Evolutionary conservation across 2,329 filamentous ascomycete genomes (phyloP).

Genomic region (Venturia carpophila): DNA sequence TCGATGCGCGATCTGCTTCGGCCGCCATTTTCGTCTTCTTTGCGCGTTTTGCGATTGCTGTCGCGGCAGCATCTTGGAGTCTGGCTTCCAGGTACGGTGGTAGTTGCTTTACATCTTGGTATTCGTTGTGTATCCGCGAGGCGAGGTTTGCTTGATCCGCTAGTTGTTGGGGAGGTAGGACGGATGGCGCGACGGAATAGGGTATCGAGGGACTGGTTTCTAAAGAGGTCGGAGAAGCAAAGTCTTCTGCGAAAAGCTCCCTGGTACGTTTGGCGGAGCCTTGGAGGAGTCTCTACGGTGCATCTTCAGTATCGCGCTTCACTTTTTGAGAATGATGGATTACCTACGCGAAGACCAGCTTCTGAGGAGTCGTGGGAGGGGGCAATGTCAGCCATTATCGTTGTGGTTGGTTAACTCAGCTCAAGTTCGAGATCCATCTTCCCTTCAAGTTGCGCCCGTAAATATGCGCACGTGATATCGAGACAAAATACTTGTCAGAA

Average conservation of each 20-base stretch:
- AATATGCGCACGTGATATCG: not conserved
- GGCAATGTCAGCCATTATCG: constrained; percentile 7
- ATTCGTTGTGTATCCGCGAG: constrained; percentile 62
- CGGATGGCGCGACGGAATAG: constrained; percentile 37
- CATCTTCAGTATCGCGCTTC: constrained; percentile 9
- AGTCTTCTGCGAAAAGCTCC: constrained; percentile 47
- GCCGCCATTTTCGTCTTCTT: constrained; percentile 50
- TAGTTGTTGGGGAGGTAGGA: constrained; percentile 37
- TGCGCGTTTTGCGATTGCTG: constrained; percentile 49
- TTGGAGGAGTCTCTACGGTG: constrained; percentile 25
- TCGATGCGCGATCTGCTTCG: constrained; percentile 41
- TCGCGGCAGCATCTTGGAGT: constrained; percentile 54
- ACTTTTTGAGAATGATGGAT: not conserved
- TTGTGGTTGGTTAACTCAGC: not conserved
- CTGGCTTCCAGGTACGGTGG: constrained; percentile 73
- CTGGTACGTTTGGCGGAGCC: constrained; percentile 47
- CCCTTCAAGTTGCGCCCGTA: not conserved
- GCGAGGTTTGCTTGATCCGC: constrained; percentile 43
- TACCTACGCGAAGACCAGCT: constrained; percentile 8
- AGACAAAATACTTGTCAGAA: not conserved
- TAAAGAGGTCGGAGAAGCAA: constrained; percentile 37
- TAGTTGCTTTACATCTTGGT: constrained; percentile 67
- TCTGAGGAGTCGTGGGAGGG: constrained; percentile 10
- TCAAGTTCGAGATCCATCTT: not conserved
- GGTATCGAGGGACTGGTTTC: constrained; percentile 33